phyloP scores from a whole-genome alignment of 164 flowering plant species.

The Paratinospora sagittata region DNA sequence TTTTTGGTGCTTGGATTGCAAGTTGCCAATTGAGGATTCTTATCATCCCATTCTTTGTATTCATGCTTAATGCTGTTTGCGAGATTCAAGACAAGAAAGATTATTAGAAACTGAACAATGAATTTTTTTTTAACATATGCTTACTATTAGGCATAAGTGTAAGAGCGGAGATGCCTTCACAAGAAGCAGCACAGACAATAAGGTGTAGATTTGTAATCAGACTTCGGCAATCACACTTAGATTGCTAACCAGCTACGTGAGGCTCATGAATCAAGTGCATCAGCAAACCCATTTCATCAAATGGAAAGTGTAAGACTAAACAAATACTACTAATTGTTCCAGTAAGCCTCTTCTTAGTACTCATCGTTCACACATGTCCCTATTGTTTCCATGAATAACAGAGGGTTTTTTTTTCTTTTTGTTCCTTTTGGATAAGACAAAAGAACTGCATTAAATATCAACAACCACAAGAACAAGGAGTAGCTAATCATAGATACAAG shows the following conservation, averaged over 20 bases:
- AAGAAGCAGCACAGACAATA: background rate
- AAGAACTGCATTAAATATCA: too few species aligned
- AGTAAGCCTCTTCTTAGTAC: background rate
- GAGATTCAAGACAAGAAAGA: slow-evolving; percentile 14
- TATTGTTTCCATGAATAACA: too few species aligned
- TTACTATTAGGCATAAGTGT: background rate
- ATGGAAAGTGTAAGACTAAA: background rate
- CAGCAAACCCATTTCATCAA: background rate
- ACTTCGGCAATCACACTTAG: background rate
- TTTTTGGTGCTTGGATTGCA: slow-evolving; percentile 69
- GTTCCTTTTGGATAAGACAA: too few species aligned
- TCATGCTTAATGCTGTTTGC: slow-evolving; percentile 75
- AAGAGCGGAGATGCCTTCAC: background rate
- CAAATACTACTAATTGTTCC: background rate
- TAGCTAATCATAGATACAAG: too few species aligned
- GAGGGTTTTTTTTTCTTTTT: too few species aligned
- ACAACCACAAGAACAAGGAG: too few species aligned
- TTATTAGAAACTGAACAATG: background rate
- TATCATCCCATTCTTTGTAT: slow-evolving; percentile 85
- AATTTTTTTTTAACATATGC: background rate
- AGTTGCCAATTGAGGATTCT: slow-evolving; percentile 77
- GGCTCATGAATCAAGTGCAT: background rate
- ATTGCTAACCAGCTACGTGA: background rate
- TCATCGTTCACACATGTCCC: too few species aligned
- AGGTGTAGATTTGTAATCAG: background rate